Conservation (phyloP, 805 yeast genomes). For the Yamadazyma akitaensis region DNA sequence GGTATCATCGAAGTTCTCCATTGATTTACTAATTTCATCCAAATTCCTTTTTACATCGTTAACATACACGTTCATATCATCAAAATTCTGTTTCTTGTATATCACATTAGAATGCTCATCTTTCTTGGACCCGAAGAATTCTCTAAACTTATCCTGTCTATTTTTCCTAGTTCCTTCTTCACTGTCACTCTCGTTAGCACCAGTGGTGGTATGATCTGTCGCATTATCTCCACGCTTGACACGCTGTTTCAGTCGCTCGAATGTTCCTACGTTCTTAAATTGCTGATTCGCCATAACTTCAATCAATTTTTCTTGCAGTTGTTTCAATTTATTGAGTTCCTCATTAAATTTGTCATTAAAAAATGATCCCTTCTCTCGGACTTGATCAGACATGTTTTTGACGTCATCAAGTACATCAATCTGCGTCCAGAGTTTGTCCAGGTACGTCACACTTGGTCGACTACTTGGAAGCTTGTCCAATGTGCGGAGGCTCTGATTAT, state of each 20-base stretch:
- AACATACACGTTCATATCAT: constrained; percentile 47
- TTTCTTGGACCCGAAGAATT: constrained; percentile 22
- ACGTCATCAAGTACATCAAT: constrained; percentile 84
- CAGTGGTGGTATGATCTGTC: background rate
- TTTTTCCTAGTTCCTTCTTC: constrained; percentile 16
- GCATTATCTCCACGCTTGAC: constrained; percentile 21
- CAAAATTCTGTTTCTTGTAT: constrained; percentile 51
- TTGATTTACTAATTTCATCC: constrained; percentile 50
- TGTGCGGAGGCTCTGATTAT: constrained; percentile 19
- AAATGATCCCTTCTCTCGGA: constrained; percentile 42
- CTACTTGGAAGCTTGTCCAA: constrained; percentile 53
- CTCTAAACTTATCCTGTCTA: constrained; percentile 21
- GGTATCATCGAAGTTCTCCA: constrained; percentile 44
- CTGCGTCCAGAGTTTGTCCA: constrained; percentile 83
- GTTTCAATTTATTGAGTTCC: constrained; percentile 51
- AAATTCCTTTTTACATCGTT: constrained; percentile 47
- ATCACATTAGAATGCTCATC: constrained; percentile 21
- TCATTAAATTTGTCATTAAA: constrained; percentile 50
- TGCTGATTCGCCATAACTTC: constrained; percentile 33
- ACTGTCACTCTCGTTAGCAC: constrained; percentile 21
- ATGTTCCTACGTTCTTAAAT: constrained; percentile 16
- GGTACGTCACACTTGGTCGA: constrained; percentile 59
- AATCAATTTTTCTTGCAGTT: constrained; percentile 46
- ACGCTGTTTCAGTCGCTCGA: constrained; percentile 17
- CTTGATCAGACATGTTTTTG: constrained; percentile 50